Evolutionary conservation across 805 yeast species (phyloP).

Genomic region (Wickerhamomyces rabaulensis): DNA sequence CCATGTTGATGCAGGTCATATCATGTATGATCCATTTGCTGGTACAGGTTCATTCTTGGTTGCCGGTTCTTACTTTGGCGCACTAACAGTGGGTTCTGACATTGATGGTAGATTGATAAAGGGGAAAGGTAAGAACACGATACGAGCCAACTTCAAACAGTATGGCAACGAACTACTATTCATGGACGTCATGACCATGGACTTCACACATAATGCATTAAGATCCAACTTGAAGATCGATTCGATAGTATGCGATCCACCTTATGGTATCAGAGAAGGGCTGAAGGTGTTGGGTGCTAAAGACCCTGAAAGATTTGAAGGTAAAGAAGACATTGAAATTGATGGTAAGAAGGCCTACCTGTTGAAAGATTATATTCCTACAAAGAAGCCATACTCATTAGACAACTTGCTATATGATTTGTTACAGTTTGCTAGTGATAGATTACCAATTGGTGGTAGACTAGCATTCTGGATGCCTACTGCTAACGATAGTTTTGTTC

Average conservation of each 20-base stretch:
- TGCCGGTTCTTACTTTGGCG: constrained; percentile 84
- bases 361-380: constrained; percentile 81
- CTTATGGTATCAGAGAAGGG: constrained; percentile 96
- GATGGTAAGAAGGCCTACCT: constrained; percentile 76
- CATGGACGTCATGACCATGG: constrained; percentile 83
- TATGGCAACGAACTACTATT: constrained; percentile 55
- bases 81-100: constrained; percentile 79
- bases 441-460: constrained; percentile 72
- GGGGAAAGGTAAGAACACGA: constrained; percentile 59
- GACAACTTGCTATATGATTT: constrained; percentile 75
- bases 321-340: constrained; percentile 68
- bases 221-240: constrained; percentile 61
- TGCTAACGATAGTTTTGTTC: constrained; percentile 77
- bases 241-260: constrained; percentile 91
- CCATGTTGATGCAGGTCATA: constrained; percentile 56
- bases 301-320: constrained; percentile 60
- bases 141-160: constrained; percentile 66
- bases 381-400: constrained; percentile 85
- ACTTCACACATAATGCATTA: constrained; percentile 87
- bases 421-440: constrained; percentile 61
- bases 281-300: constrained; percentile 87
- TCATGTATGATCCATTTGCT: constrained; percentile 90
- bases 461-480: constrained; percentile 98
- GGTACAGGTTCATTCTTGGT: constrained; percentile 95
- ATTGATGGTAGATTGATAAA: constrained; percentile 77